Percentiles rank a stretch among this genome's conserved stretches.
These are phyloP conservation scores for Manihot esculenta DNA, from an alignment of 441 rosid species.

Conservation along the genomic window DNA sequence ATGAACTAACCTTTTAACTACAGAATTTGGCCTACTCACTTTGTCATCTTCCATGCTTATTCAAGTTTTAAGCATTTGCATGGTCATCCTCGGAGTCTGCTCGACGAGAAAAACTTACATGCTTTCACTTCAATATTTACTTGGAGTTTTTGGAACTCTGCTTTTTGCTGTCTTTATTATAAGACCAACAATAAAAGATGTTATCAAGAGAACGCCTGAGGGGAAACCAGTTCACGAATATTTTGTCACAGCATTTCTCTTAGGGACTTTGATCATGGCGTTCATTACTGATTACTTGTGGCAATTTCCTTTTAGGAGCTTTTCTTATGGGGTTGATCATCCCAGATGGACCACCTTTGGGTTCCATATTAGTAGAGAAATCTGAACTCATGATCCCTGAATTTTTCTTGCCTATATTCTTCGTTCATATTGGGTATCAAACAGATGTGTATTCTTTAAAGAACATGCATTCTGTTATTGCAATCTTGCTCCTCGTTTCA, in stretches of 20 bases:
- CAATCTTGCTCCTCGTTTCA: conserved; percentile 5
- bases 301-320: conserved; percentile 9
- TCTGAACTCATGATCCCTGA: conserved; percentile 26
- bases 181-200: conserved; percentile 17
- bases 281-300: conserved; percentile 18
- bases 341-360: conserved; percentile 38
- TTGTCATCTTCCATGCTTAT: conserved; percentile 6
- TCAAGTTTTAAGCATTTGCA: too few relatives aligned
- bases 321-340: conserved; percentile 31
- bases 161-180: conserved; percentile 13
- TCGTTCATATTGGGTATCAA: conserved; percentile 25
- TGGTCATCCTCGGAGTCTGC: too few relatives aligned
- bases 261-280: conserved; percentile 19
- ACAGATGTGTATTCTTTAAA: conserved; percentile 21
- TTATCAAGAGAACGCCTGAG: conserved; percentile 26
- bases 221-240: conserved; percentile 30
- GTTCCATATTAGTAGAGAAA: conserved; percentile 35
- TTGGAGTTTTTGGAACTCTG: not conserved
- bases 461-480: conserved; percentile 7
- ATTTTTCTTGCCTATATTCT: conserved; percentile 32
- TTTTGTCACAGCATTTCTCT: conserved; percentile 15
- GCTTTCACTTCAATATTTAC: not conserved
- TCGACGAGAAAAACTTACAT: too few relatives aligned
- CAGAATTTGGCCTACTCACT: conserved; percentile 25
- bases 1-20: conserved; percentile 21